Conservation (phyloP, 108 stramenopile genomes). For the Ochromonas danica region DNA sequence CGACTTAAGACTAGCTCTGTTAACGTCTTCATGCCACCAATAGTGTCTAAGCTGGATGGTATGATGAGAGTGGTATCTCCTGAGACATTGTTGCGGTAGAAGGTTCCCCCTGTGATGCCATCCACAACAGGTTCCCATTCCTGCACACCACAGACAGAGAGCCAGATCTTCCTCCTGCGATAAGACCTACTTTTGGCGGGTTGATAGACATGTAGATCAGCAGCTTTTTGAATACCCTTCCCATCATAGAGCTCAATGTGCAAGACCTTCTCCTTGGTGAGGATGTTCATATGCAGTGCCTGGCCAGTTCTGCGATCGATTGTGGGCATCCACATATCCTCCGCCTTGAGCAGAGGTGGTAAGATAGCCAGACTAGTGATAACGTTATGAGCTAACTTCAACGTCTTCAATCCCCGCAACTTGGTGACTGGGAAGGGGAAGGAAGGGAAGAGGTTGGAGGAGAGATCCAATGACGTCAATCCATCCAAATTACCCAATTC, state of each 20-base stretch:
- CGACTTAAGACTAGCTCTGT: background rate
- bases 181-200: background rate
- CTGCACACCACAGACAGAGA: background rate
- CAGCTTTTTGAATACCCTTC: background rate
- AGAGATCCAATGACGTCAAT: background rate
- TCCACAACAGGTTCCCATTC: constrained; percentile 31
- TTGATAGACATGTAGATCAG: constrained; percentile 30
- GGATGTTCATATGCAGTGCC: constrained; percentile 5
- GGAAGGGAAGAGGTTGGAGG: background rate
- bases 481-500: background rate
- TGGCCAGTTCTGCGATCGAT: background rate
- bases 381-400: background rate
- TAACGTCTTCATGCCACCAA: background rate
- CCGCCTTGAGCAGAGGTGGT: background rate
- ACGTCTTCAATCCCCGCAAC: background rate
- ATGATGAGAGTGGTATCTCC: background rate
- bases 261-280: background rate
- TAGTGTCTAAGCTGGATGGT: constrained; percentile 2
- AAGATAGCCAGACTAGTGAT: constrained; percentile 5
- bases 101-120: background rate
- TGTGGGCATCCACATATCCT: constrained; percentile 9
- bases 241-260: background rate
- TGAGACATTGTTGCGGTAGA: constrained; percentile 18
- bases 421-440: background rate
- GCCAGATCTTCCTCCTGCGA: constrained; percentile 18